phyloP scores from a whole-genome alignment of 495 filamentous ascomycete genomes.

The Talaromyces nanjingensis region DNA sequence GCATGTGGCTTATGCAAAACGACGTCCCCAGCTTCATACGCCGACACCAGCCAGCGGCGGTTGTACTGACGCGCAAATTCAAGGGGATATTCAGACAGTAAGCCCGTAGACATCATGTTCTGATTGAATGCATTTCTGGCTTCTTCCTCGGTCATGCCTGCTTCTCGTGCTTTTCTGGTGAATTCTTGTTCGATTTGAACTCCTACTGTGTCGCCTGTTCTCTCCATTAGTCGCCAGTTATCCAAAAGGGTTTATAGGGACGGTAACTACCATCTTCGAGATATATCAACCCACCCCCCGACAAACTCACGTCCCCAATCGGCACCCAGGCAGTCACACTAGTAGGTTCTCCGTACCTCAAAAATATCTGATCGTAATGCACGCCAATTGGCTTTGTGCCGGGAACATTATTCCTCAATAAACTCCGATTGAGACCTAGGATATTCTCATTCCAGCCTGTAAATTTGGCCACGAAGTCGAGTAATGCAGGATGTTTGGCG shows the following conservation, averaged over 20 bases:
- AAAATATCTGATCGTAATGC: conserved; percentile 62
- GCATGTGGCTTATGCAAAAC: conserved; percentile 52
- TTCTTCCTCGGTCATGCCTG: conserved; percentile 44
- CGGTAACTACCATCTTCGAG: conserved; percentile 43
- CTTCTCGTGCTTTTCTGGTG: conserved; percentile 30
- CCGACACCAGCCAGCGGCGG: conserved; percentile 47
- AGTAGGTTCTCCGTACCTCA: conserved; percentile 50
- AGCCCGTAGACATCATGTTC: conserved; percentile 48
- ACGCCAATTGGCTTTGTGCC: conserved; percentile 52
- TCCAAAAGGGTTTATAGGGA: too few relatives aligned
- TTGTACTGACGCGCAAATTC: conserved; percentile 34
- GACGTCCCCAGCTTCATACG: conserved; percentile 56
- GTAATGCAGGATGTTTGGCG: conserved; percentile 45
- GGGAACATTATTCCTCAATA: conserved; percentile 55
- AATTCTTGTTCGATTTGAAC: conserved; percentile 44
- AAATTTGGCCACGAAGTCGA: conserved; percentile 44
- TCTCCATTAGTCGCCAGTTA: not conserved
- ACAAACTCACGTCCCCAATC: conserved; percentile 50
- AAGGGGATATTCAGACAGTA: conserved; percentile 38
- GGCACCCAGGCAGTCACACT: conserved; percentile 59
- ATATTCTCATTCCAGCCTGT: conserved; percentile 49
- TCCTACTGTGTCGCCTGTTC: conserved; percentile 28
- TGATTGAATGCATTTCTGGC: conserved; percentile 46
- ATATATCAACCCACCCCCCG: conserved; percentile 57
- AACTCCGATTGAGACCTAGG: conserved; percentile 36